Evolutionary conservation across 2,329 filamentous ascomycete species (phyloP), one percentile per base, ranked within the genome.

Genomic region (Boeremia lycopersici): DNA sequence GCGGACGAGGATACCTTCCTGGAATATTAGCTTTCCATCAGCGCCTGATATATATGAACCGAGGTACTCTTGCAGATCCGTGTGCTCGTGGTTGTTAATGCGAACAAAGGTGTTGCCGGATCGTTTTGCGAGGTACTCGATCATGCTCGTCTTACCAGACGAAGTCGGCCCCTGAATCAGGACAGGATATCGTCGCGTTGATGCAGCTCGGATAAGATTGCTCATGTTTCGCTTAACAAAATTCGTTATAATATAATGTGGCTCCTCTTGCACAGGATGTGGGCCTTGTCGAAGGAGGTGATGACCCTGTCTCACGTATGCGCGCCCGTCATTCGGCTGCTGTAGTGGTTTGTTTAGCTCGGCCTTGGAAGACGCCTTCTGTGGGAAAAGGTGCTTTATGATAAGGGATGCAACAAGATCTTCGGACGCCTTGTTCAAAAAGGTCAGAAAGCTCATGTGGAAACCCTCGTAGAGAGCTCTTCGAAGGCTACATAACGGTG

Each of bases 31-130:
- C 57, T 89, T 90, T 5, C 96, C 96, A 69, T 96, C 89, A 0
- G 86, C 77, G 23, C 88, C 90, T 2, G 95, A 97, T 1, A 96
- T 81, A 64, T 99, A 99, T 0, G 92, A 96, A 15, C 95, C 95
- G 6, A 99, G 79, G 68, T 99, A 99, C 72, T 99, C 96, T 74
- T 99, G 95, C 33, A 99, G 80, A 74, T 99, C 95, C 0, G 95
- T 99, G 70, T 99, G 95, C 71, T 99, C 96, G 75, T 99, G 95
- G 65, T 99, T 99, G 78, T 99, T 99, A 80, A 99, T 99, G 56
- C 95, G 87, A 38, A 99, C 92, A 70, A 98, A 99, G 69, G 90
- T 95, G 73, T 99, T 96, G 3, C 96, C 95, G 28, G 92, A 98
- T 50, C 90, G 89, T 69, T 96, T 95, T n/a, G 96, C 93, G 33